phyloP scores from a whole-genome alignment of 2,329 filamentous ascomycete genomes.

The Colletotrichum sojae region DNA sequence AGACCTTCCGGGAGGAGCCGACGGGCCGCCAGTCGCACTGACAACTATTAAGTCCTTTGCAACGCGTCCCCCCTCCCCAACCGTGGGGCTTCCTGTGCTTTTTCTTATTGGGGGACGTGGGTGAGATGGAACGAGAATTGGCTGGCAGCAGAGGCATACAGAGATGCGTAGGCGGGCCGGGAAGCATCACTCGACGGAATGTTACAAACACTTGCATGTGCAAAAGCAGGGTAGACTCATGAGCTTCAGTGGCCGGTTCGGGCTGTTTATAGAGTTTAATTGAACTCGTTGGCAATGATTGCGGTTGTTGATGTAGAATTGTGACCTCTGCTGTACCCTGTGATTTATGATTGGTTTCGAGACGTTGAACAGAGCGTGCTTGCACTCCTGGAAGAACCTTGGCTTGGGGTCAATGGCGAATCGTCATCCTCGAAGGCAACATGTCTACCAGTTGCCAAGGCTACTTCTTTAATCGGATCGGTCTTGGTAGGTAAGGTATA shows the following conservation, averaged over 20 bases:
- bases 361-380: no score
- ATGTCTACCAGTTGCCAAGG: no score
- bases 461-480: no score
- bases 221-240: slow-evolving; percentile 13
- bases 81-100: neutral
- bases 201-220: neutral
- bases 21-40: slow-evolving; percentile 8
- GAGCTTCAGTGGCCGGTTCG: slow-evolving; percentile 26
- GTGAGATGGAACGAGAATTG: neutral
- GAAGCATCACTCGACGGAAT: neutral
- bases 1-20: neutral
- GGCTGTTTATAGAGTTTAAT: slow-evolving; percentile 22
- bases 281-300: slow-evolving; percentile 5
- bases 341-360: neutral
- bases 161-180: neutral
- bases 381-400: no score
- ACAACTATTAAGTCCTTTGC: slow-evolving; percentile 6
- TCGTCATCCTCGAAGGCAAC: no score
- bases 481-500: no score
- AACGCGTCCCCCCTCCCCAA: neutral
- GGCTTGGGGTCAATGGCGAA: no score
- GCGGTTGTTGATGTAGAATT: neutral
- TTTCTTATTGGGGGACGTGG: neutral
- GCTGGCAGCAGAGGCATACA: neutral
- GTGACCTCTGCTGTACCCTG: neutral